Base-by-base conservation (phyloP, 2,329 filamentous ascomycete genomes). In the Akanthomyces uredinophilus region DNA sequence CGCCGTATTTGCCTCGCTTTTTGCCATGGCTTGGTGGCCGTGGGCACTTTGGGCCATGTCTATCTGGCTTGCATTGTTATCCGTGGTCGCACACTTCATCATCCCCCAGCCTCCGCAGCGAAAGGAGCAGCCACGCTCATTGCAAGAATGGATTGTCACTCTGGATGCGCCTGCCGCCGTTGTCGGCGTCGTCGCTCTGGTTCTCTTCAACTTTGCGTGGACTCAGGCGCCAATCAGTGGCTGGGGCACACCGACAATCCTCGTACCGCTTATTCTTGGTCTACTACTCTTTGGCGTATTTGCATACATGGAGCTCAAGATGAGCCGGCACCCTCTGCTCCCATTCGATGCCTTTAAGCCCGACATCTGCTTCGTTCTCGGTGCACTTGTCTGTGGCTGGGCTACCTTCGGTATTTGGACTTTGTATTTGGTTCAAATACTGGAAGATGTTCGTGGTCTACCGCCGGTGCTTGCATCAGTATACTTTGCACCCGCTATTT, bases 151-250 rank as follows among this genome's bases (percentile, higher is more conserved):
- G 37, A 55, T 73, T 4, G 61, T 64, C 1, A 70, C 72, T 13
- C 70, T 81, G 4, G 79, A 81, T 44, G 62, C 79, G 8, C 71
- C 71, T 0, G 78, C 78, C 1, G 75, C 74, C 0, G 37, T 73
- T 1, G 67, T 73, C 0, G 86, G 86, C 1, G 77, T 88, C 20
- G 74, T 76, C 0, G 81, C 80, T 0, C 74, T 90, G 27, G 76
- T 87, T 0, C 75, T 90, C 20, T 79, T 89, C 72, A 88, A 88
- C 69, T 84, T 89, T 66, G 83, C 86, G 0, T 88, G 85, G 84
- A 89, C 87, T 63, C 85, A 89, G 68, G 86, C 83, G 0, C 80
- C 84, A 0, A 75, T 83, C 0, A 81, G 79, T 1, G 84, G 85
- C 1, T 89, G 87, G 87, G 66, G 73, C 1, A 75, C 77, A 7